A percentile compares a stretch with the other conserved stretches of the same genome.
phyloP scores from a whole-genome alignment of 441 rosid genomes.

The Geranium incanum region DNA sequence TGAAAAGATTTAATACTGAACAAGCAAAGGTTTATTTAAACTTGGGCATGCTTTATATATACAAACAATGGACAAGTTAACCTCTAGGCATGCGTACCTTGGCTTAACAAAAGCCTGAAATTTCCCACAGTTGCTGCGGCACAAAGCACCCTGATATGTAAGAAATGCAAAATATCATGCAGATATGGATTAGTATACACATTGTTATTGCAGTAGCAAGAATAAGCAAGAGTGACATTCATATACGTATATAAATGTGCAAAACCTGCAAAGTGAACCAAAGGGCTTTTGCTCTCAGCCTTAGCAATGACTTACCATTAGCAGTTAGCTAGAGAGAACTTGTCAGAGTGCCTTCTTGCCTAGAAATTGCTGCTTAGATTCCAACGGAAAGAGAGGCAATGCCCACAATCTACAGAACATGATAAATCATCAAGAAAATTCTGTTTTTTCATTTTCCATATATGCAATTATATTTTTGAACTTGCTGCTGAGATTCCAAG shows the following conservation, averaged over 20 bases:
- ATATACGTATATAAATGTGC: neutral
- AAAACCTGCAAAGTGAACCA: neutral
- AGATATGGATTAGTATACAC: neutral
- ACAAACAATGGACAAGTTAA: neutral
- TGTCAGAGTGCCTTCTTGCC: neutral
- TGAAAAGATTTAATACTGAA: neutral
- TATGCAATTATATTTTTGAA: neutral
- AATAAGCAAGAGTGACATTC: neutral
- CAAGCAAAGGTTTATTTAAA: neutral
- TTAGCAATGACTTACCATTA: neutral
- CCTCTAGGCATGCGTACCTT: neutral
- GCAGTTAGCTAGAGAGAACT: slow-evolving; percentile 4
- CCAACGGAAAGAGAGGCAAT: slow-evolving; percentile 2
- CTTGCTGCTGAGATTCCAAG: too few species aligned
- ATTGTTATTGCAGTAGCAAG: neutral
- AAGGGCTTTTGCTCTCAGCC: neutral
- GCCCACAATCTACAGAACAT: neutral
- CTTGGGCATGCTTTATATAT: neutral
- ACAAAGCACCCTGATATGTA: neutral
- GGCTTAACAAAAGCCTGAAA: neutral
- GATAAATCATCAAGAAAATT: neutral
- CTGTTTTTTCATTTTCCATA: neutral
- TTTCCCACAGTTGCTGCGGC: neutral
- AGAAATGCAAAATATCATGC: neutral
- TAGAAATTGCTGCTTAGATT: neutral